phyloP scores from a whole-genome alignment of 2,329 filamentous ascomycete species.

The Claviceps pazoutovae region DNA sequence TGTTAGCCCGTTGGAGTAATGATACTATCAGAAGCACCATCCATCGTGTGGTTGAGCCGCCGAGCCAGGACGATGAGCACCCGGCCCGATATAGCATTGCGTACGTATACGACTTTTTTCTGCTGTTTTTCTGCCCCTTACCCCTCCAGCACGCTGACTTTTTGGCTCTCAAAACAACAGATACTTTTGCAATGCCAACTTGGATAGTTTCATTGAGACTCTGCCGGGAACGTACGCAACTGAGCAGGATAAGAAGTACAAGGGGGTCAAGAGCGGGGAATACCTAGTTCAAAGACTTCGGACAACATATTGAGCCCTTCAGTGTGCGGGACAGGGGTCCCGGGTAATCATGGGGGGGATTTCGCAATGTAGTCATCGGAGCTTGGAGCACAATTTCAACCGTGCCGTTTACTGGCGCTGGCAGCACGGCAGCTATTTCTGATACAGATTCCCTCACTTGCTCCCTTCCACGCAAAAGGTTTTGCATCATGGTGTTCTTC shows the following conservation, averaged over 20 bases:
- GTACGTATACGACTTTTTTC: constrained; percentile 27
- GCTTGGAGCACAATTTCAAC: no score
- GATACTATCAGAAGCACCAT: constrained; percentile 82
- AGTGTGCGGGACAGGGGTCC: background rate
- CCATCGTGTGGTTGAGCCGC: constrained; percentile 81
- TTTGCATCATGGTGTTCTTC: no score
- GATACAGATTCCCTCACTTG: no score
- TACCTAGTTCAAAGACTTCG: constrained; percentile 68
- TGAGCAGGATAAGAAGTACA: constrained; percentile 63
- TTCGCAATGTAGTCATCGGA: background rate
- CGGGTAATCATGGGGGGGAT: background rate
- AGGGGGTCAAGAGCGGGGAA: constrained; percentile 61
- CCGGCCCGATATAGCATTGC: constrained; percentile 77
- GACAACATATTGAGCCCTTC: constrained; percentile 47
- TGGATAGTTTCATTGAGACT: constrained; percentile 59
- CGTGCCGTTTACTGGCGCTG: no score
- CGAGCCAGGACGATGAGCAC: constrained; percentile 44
- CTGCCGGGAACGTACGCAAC: constrained; percentile 60
- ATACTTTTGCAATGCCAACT: constrained; percentile 85
- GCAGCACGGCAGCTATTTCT: no score
- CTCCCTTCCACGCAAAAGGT: no score
- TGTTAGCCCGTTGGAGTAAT: constrained; percentile 80
- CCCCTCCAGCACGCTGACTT: background rate
- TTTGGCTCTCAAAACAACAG: constrained; percentile 15
- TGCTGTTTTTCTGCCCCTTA: background rate